Percentiles rank a stretch among this genome's conserved stretches.
Conservation (phyloP, 192 early-diverging fungal genomes). For the Mortierella hygrophila region DNA sequence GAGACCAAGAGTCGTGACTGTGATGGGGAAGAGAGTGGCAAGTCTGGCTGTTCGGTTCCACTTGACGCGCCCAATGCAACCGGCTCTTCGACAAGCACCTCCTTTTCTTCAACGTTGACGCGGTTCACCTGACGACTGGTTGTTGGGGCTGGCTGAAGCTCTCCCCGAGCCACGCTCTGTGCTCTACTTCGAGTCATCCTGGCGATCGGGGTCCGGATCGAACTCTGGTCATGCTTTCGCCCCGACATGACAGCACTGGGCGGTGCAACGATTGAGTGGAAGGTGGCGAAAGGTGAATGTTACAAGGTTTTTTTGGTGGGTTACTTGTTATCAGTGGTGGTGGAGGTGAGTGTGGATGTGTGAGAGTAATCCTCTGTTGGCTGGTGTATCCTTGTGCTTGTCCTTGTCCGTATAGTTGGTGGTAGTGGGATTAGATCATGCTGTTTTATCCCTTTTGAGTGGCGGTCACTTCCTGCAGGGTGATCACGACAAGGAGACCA, state of each 20-base stretch:
- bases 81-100: background rate
- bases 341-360: background rate
- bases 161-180: background rate
- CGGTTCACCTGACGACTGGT: background rate
- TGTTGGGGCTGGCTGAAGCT: background rate
- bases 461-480: background rate
- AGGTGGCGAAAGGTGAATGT: background rate
- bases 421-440: background rate
- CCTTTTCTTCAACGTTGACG: constrained; percentile 5
- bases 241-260: constrained; percentile 1
- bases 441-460: background rate
- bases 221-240: background rate
- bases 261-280: background rate
- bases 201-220: background rate
- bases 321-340: background rate
- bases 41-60: background rate
- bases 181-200: background rate
- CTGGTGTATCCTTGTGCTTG: background rate
- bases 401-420: background rate
- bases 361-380: background rate
- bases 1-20: constrained; percentile 10
- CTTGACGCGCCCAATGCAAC: background rate
- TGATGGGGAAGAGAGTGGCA: background rate
- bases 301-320: background rate
- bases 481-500: background rate